These are phyloP conservation scores for Alternaria infectoria DNA, from an alignment of 2,329 filamentous ascomycete genomes.

Conservation along the genomic window DNA sequence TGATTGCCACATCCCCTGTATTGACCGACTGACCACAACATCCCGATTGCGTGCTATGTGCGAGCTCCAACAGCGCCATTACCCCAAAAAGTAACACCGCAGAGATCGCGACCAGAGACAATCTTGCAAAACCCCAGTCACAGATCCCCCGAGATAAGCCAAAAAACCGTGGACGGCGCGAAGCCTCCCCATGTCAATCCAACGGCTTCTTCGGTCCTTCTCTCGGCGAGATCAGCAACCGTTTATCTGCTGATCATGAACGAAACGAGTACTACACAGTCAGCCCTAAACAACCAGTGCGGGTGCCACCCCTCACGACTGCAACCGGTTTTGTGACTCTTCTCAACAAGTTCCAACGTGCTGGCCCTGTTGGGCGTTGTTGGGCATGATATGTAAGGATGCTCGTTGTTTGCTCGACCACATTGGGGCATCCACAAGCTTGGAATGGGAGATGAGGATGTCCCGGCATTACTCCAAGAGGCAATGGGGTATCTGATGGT, in stretches of 20 bases:
- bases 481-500: background rate
- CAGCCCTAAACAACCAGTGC: background rate
- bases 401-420: background rate
- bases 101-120: background rate
- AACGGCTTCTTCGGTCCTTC: conserved; percentile 1
- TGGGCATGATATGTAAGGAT: background rate
- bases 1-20: background rate
- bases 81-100: background rate
- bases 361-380: background rate
- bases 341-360: background rate
- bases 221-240: background rate
- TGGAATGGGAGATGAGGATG: background rate
- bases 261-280: background rate
- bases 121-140: background rate
- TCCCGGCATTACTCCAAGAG: background rate
- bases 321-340: background rate
- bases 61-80: background rate
- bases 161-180: background rate
- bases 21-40: background rate
- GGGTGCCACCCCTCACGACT: background rate
- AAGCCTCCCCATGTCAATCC: background rate
- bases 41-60: background rate
- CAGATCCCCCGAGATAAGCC: background rate
- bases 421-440: background rate
- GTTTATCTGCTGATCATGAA: background rate